These are phyloP conservation scores for Bigelowiella natans DNA, from an alignment of 78 protist species.

Conservation along the genomic window DNA sequence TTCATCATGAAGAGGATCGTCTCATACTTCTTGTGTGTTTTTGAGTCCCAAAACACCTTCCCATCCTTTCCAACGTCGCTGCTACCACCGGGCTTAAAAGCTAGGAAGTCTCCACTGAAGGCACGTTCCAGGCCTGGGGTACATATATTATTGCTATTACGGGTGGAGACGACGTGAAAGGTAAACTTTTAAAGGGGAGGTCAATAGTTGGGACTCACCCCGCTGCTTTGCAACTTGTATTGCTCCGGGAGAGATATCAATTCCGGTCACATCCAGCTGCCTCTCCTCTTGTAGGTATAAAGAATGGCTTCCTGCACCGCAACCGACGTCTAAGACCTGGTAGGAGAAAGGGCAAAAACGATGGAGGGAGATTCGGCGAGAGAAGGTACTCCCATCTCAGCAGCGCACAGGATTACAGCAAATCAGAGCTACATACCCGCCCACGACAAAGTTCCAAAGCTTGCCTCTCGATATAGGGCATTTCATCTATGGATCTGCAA, in stretches of 20 bases:
- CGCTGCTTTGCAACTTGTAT: background rate
- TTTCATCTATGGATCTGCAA: background rate
- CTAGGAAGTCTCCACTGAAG: too few relatives aligned
- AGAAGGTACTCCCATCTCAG: too few relatives aligned
- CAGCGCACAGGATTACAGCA: too few relatives aligned
- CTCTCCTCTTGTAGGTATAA: background rate
- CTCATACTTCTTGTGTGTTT: background rate
- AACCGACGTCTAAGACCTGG: background rate
- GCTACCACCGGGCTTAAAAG: too few relatives aligned
- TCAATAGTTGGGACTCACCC: too few relatives aligned
- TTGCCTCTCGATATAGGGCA: background rate
- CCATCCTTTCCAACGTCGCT: too few relatives aligned
- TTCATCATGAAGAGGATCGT: background rate
- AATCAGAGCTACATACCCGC: background rate
- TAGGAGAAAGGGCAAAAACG: too few relatives aligned
- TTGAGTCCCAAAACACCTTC: background rate
- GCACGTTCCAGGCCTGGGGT: too few relatives aligned
- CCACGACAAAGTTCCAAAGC: background rate
- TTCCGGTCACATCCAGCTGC: background rate
- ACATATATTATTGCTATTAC: too few relatives aligned
- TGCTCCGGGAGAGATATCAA: background rate
- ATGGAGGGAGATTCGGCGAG: too few relatives aligned
- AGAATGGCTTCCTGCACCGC: background rate
- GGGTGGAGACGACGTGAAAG: too few relatives aligned
- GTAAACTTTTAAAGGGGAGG: too few relatives aligned